phyloP scores from a whole-genome alignment of 331 rosid species.

The Acacia pycnantha region DNA sequence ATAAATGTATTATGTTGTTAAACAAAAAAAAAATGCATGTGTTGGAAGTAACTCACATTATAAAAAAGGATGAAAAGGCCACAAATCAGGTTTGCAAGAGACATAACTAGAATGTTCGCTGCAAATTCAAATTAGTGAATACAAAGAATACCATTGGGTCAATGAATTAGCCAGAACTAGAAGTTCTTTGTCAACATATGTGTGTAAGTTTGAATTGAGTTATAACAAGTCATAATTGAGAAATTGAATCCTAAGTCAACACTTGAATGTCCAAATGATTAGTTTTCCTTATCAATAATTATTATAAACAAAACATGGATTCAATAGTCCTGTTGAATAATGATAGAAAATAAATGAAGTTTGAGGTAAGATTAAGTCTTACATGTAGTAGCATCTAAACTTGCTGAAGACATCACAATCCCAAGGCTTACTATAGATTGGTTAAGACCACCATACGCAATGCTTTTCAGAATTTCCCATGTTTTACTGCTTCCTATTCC shows the following conservation, averaged over 20 bases:
- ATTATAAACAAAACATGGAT: background rate
- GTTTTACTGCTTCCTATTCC: background rate
- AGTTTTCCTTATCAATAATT: no score
- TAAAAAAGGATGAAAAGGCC: constrained; percentile 68
- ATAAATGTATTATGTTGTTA: background rate
- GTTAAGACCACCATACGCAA: constrained; percentile 64
- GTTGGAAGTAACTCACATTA: constrained; percentile 51
- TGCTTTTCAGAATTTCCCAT: constrained; percentile 53
- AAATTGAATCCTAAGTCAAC: no score
- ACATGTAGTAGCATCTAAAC: constrained; percentile 59
- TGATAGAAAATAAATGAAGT: background rate
- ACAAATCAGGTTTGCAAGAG: constrained; percentile 75
- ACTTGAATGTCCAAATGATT: no score
- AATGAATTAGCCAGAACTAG: background rate
- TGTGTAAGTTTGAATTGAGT: no score
- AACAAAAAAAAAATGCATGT: background rate
- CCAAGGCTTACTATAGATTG: constrained; percentile 66
- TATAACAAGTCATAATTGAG: no score
- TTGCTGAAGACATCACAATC: constrained; percentile 60
- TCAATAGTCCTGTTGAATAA: background rate
- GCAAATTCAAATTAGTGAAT: constrained; percentile 25
- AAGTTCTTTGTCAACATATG: background rate
- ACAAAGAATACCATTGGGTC: background rate
- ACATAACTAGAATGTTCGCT: constrained; percentile 67
- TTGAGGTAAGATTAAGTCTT: background rate